A percentile compares a stretch with the other conserved stretches of the same genome.
Conservation (phyloP, 192 early-diverging fungal genomes). For the Backusella mclennaniae region DNA sequence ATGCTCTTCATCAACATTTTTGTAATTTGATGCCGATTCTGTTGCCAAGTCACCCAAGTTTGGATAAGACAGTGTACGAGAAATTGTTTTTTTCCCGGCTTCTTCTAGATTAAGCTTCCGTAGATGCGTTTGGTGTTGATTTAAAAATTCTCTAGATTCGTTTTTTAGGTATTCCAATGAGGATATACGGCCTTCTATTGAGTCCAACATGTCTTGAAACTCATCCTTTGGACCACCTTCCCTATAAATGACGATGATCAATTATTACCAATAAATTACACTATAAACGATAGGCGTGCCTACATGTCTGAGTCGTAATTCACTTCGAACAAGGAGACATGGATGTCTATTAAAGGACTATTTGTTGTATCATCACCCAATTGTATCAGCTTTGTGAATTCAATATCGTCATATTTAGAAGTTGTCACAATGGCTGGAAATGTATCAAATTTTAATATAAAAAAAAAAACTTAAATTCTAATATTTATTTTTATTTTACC, state of each 20-base stretch:
- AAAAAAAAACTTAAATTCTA: background rate
- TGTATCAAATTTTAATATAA: background rate
- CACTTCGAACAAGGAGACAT: conserved; percentile 24
- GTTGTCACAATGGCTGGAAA: conserved; percentile 17
- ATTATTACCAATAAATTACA: background rate
- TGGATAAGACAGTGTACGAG: conserved; percentile 3
- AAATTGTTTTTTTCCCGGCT: background rate
- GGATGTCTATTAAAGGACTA: conserved; percentile 22
- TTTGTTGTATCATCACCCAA: background rate
- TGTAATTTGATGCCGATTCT: background rate
- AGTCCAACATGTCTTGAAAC: background rate
- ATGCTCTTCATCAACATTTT: background rate
- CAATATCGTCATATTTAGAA: conserved; percentile 15
- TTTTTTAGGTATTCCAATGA: background rate
- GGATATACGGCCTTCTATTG: background rate
- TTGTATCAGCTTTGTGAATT: conserved; percentile 28
- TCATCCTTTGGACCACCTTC: background rate
- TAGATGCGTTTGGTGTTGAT: background rate
- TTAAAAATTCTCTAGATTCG: conserved; percentile 9
- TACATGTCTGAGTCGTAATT: conserved; percentile 4
- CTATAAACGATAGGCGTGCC: background rate
- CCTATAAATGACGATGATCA: background rate
- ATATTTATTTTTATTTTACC: background rate
- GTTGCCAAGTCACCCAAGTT: background rate
- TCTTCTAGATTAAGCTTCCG: background rate